phyloP scores from a whole-genome alignment of 129 eudicot species.

The Flaveria robusta region DNA sequence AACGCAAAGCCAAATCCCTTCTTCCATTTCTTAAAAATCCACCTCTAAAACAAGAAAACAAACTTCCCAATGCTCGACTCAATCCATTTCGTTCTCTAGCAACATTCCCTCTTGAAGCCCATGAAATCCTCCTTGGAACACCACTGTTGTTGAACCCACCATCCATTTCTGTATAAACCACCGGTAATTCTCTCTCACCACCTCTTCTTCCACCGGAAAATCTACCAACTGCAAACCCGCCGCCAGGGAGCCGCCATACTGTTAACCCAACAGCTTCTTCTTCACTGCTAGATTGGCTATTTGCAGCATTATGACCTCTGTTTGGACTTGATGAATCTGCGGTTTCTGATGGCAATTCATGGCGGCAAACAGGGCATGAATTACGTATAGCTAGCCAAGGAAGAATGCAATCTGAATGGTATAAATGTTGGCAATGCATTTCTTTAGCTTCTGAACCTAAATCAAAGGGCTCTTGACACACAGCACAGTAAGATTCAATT shows the following conservation, averaged over 20 bases:
- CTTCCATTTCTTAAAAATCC: too few species aligned
- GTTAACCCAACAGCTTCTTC: conserved; percentile 86
- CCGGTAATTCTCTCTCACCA: conserved; percentile 80
- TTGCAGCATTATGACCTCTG: conserved; percentile 37
- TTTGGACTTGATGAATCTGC: conserved; percentile 17
- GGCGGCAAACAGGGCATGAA: conserved; percentile 92
- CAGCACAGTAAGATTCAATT: conserved; percentile 73
- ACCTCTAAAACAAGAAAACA: conserved; percentile 69
- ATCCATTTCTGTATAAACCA: conserved; percentile 90
- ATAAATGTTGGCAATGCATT: conserved; percentile 86
- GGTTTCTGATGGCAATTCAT: conserved; percentile 65
- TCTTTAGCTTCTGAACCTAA: conserved; percentile 65
- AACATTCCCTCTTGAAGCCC: conserved; percentile 74
- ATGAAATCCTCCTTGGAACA: conserved; percentile 77
- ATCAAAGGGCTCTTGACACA: conserved; percentile 87
- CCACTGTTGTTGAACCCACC: conserved; percentile 78
- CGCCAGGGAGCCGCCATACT: conserved; percentile 91
- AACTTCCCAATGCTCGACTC: conserved; percentile 45
- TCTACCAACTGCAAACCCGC: conserved; percentile 93
- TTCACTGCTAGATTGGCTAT: conserved; percentile 37
- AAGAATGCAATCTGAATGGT: conserved; percentile 80
- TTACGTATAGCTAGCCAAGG: conserved; percentile 84
- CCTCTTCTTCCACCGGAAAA: conserved; percentile 70
- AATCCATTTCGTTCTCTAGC: conserved; percentile 61
- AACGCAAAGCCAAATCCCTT: conserved; percentile 16